Percentiles rank a stretch among this genome's conserved stretches.
Evolutionary conservation across 257 asterid genomes (phyloP).

Genomic region (Capsicum rhomboideum): DNA sequence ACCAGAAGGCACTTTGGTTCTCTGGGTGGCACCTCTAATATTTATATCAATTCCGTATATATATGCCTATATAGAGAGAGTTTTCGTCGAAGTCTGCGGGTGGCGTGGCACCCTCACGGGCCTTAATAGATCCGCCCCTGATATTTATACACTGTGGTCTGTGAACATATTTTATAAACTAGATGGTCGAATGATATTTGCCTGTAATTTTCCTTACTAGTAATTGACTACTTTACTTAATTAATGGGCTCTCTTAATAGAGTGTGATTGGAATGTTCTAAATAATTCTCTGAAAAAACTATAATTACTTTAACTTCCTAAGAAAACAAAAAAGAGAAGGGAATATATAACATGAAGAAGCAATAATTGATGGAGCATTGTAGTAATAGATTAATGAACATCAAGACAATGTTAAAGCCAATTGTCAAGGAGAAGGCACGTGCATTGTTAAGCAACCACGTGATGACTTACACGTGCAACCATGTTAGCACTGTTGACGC

Average conservation of each 20-base stretch:
- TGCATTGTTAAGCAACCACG: conserved; percentile 31
- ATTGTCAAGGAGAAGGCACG: conserved; percentile 35
- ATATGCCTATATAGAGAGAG: too few species aligned
- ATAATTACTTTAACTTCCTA: too few species aligned
- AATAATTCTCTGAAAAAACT: not conserved
- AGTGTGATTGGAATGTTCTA: not conserved
- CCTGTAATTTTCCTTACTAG: not conserved
- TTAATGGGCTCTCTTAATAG: not conserved
- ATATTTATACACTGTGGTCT: too few species aligned
- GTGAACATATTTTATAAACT: not conserved
- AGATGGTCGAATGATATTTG: not conserved
- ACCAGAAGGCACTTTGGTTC: too few species aligned
- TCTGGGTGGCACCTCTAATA: too few species aligned
- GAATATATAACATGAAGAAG: not conserved
- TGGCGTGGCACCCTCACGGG: too few species aligned
- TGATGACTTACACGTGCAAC: conserved; percentile 46
- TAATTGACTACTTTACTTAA: not conserved
- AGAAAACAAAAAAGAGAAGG: not conserved
- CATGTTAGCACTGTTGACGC: conserved; percentile 43
- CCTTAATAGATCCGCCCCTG: too few species aligned
- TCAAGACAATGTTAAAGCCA: conserved; percentile 9
- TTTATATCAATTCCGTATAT: too few species aligned
- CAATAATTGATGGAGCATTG: conserved; percentile 2
- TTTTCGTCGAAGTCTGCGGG: too few species aligned
- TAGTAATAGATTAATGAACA: not conserved